Base-by-base conservation (phyloP, 306 rosid species). In the Medicago ruthenica region DNA sequence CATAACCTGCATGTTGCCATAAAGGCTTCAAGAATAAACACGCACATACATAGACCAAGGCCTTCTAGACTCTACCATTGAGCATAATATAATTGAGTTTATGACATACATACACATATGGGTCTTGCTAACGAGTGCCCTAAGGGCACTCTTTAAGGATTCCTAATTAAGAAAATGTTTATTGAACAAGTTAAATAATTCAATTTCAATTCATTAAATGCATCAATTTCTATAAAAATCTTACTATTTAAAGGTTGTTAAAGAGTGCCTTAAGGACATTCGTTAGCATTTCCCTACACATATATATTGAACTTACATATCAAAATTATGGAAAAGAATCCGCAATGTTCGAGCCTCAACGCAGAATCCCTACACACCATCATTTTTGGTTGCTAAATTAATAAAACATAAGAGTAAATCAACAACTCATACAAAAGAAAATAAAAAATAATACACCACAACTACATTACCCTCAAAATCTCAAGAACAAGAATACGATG, bases 401-500 rank as follows among this genome's bases (percentile, higher is more conserved):
- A 39, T 50, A 54, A 37, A 41, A 67, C 66, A 61, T 47, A 39
- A 59, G 11, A 65, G 62, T 21, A 34, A 69, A 74, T 51, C 55
- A 71, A 74, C 68, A 54, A 76, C 80, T 79, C 73, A 73, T 5
- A 75, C 8, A 48, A 81, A 73, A 45, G 53, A 34, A 75, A 42
- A 24, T 34, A 22, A 60, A 58, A 59, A 27, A 44, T 27, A 53
- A 73, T 14, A 61, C 53, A 60, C 47, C 34, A 80, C 20, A 66
- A 61, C 31, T 36, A 82, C 63, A 59, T 90, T 94, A 94, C 98
- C 98, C 97, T 88, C 84, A 94, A 81, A 82, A 91, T 89, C 88
- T 94, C 98, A 65, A 94, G 98, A 85, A 94, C 97, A 83, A 94
- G 98, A 86, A 94, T 94, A 79, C 97, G 96, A 81, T 94, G 98